Conservation (phyloP, 176 grass and related monocot species). For the Melocanna baccifera region DNA sequence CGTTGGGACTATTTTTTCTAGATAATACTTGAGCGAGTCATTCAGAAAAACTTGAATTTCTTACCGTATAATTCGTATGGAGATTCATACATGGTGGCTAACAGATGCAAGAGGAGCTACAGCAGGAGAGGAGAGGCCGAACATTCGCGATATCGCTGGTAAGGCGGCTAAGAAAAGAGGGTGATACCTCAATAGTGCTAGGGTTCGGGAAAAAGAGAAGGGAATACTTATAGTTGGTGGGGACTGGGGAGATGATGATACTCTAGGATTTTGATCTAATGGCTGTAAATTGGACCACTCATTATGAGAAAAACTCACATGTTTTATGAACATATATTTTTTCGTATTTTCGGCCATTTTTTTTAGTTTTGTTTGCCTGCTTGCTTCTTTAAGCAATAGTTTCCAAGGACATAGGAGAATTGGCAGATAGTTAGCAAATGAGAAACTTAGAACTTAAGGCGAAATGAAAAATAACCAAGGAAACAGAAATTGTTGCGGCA, state of each 20-base stretch:
- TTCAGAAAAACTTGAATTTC: background rate
- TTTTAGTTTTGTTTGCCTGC: background rate
- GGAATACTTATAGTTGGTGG: background rate
- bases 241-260: background rate
- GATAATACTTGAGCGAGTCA: background rate
- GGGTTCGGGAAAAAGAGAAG: background rate
- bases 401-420: too few relatives aligned
- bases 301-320: background rate
- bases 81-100: background rate
- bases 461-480: too few relatives aligned
- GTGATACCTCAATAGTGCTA: background rate
- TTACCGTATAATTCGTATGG: background rate
- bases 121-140: background rate
- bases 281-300: background rate
- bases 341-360: background rate
- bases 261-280: background rate
- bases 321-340: background rate
- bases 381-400: background rate
- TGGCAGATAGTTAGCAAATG: background rate
- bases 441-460: too few relatives aligned
- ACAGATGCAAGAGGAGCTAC: background rate
- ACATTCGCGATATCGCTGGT: background rate
- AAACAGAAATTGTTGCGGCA: too few relatives aligned
- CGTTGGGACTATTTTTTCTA: too few relatives aligned
- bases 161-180: background rate